Evolutionary conservation across 345 rosid species (phyloP).

Genomic region (Eucalyptus cloeziana): DNA sequence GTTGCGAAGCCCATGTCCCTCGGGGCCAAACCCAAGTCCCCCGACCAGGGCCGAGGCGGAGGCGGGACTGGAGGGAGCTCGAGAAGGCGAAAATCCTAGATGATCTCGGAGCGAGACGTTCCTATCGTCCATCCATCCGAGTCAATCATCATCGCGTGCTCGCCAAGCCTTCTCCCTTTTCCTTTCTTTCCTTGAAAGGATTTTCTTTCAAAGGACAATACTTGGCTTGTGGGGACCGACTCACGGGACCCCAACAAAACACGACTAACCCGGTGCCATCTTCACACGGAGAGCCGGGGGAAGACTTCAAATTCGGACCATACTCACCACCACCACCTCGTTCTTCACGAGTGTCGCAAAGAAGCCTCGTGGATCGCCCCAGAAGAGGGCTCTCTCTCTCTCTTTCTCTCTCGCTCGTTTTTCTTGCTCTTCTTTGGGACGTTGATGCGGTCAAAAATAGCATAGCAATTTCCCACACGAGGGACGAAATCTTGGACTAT

Average conservation of each 20-base stretch:
- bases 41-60: not conserved
- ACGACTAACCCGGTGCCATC: not conserved
- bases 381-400: not conserved
- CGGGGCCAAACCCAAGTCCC: fast-evolving
- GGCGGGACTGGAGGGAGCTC: not conserved
- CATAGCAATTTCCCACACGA: not conserved
- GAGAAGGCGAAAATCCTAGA: not conserved
- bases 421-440: not conserved
- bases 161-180: not conserved
- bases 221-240: not conserved
- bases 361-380: not conserved
- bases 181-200: not conserved
- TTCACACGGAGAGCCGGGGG: not conserved
- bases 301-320: not conserved
- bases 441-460: not conserved
- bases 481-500: not conserved
- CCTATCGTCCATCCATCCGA: fast-evolving
- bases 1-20: not conserved
- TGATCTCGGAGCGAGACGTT: not conserved
- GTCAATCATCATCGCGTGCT: not conserved
- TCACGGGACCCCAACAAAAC: not conserved
- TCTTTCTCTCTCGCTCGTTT: not conserved
- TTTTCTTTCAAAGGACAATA: not conserved
- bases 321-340: not conserved
- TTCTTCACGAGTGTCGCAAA: not conserved